Conservation (phyloP, 148 eudicot species). For the Diospyros kaki region DNA sequence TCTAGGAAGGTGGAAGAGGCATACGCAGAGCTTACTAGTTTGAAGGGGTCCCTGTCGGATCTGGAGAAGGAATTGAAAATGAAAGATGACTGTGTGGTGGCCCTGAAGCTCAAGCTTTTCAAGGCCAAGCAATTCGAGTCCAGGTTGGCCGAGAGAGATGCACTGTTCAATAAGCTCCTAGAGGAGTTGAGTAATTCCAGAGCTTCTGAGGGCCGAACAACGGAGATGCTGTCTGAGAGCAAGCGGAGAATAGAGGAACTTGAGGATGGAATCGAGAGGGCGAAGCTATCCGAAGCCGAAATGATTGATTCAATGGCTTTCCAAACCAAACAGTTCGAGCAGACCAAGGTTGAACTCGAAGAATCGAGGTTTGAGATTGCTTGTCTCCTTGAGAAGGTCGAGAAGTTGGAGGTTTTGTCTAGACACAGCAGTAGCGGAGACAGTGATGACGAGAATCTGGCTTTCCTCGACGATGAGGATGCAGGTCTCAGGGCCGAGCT, state of each 20-base stretch:
- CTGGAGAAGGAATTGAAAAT: constrained; percentile 27
- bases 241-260: constrained; percentile 43
- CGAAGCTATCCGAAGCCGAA: constrained; percentile 37
- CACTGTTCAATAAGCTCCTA: constrained; percentile 18
- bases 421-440: background rate
- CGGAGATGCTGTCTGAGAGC: constrained; percentile 22
- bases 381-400: constrained; percentile 39
- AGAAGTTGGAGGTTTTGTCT: constrained; percentile 17
- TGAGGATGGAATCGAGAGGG: constrained; percentile 43
- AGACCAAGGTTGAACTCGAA: constrained; percentile 36
- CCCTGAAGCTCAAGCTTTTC: constrained; percentile 38
- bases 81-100: constrained; percentile 39
- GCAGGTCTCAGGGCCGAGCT: constrained; percentile 36
- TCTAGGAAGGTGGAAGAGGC: constrained; percentile 25
- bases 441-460: constrained; percentile 8
- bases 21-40: constrained; percentile 22
- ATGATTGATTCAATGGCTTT: constrained; percentile 28
- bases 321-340: constrained; percentile 50
- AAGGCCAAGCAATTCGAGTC: constrained; percentile 37
- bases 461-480: constrained; percentile 17
- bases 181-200: constrained; percentile 30
- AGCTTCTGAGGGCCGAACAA: constrained; percentile 20
- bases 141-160: constrained; percentile 29
- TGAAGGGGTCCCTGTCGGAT: constrained; percentile 27
- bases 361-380: constrained; percentile 42